Evolutionary conservation across 2,329 filamentous ascomycete species (phyloP).

Genomic region (Colletotrichum tropicale): DNA sequence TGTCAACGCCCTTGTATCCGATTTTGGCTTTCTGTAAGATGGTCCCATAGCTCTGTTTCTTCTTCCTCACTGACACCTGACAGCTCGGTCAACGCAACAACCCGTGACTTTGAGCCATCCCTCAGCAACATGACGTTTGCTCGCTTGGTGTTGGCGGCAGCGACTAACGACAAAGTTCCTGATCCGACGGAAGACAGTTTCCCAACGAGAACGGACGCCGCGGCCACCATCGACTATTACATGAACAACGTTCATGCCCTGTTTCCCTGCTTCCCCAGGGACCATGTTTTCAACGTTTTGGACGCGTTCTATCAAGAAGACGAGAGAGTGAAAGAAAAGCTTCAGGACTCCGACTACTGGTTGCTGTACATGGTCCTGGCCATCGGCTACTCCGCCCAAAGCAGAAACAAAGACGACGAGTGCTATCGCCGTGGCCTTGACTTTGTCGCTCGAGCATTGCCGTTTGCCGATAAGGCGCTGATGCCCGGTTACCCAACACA

Average conservation of each 20-base stretch:
- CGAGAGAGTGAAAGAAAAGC: slow-evolving; percentile 49
- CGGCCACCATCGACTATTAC: slow-evolving; percentile 79
- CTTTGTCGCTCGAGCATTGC: slow-evolving; percentile 69
- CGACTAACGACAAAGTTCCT: slow-evolving; percentile 75
- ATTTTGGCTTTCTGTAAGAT: slow-evolving; percentile 85
- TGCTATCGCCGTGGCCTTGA: slow-evolving; percentile 63
- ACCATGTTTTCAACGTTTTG: slow-evolving; percentile 76
- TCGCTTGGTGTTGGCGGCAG: slow-evolving; percentile 83
- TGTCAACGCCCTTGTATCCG: slow-evolving; percentile 89
- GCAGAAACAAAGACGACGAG: slow-evolving; percentile 69
- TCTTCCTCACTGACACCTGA: background rate
- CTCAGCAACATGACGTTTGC: slow-evolving; percentile 92
- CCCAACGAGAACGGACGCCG: slow-evolving; percentile 73
- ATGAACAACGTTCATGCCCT: slow-evolving; percentile 81
- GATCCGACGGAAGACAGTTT: slow-evolving; percentile 63
- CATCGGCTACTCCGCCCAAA: slow-evolving; percentile 77
- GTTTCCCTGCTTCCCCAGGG: slow-evolving; percentile 83
- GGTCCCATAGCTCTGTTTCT: background rate
- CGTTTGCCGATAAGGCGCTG: slow-evolving; percentile 81
- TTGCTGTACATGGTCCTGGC: slow-evolving; percentile 89
- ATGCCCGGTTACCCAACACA: slow-evolving; percentile 84
- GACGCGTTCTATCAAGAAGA: slow-evolving; percentile 81
- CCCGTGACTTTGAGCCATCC: slow-evolving; percentile 89
- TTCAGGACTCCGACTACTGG: slow-evolving; percentile 79
- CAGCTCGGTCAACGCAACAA: slow-evolving; percentile 92